Evolutionary conservation across 169 alveolate genomes (phyloP).

Genomic region (Plasmodium adleri): DNA sequence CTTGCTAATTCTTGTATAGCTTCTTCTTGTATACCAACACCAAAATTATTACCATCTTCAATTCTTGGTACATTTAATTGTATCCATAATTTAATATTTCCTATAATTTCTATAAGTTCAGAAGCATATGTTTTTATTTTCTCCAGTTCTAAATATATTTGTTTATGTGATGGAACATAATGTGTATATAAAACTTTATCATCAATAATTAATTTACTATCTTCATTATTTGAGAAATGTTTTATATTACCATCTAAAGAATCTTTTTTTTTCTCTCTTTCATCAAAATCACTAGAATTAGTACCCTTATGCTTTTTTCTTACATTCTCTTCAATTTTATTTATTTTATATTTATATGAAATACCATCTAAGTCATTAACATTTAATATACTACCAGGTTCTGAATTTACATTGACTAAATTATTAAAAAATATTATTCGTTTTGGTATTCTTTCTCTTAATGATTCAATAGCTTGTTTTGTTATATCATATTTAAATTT

Average conservation of each 20-base stretch:
- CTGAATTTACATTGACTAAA: slow-evolving; percentile 80
- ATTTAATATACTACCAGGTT: slow-evolving; percentile 75
- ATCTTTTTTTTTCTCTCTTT: slow-evolving; percentile 32
- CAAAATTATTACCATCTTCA: slow-evolving; percentile 93
- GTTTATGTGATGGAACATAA: slow-evolving; percentile 87
- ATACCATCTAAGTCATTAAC: slow-evolving; percentile 80
- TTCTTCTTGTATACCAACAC: slow-evolving; percentile 93
- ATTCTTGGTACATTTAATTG: slow-evolving; percentile 92
- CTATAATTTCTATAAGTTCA: slow-evolving; percentile 89
- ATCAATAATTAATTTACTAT: slow-evolving; percentile 43
- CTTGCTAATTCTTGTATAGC: slow-evolving; percentile 92
- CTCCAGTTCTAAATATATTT: slow-evolving; percentile 85
- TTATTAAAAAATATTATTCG: slow-evolving; percentile 89
- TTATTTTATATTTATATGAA: slow-evolving; percentile 76
- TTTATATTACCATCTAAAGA: slow-evolving; percentile 6
- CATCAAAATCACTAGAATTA: slow-evolving; percentile 39
- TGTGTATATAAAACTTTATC: slow-evolving; percentile 77
- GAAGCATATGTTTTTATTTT: slow-evolving; percentile 88
- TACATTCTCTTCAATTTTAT: slow-evolving; percentile 60
- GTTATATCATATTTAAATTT: slow-evolving; percentile 88
- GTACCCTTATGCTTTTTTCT: slow-evolving; percentile 71
- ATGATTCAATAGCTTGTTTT: slow-evolving; percentile 85
- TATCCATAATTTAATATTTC: slow-evolving; percentile 91
- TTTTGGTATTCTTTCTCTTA: slow-evolving; percentile 90
- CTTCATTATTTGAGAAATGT: slow-evolving; percentile 14